Conservation (phyloP, 1,284 basidiomycete species). For the Ustilago tritici region DNA sequence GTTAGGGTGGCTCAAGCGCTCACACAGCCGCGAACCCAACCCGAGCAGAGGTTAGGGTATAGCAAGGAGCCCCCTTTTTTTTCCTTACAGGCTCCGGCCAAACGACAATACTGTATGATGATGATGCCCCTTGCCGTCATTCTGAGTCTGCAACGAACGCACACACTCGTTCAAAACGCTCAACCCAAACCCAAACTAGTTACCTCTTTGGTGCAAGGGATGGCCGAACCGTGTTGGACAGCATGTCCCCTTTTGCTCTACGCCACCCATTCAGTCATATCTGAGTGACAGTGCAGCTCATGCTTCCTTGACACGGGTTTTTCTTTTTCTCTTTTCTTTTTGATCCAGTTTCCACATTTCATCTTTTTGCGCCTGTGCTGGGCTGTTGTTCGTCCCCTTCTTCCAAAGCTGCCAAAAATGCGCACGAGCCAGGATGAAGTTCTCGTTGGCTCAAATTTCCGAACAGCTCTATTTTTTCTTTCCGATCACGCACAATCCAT, state of each 20-base stretch:
- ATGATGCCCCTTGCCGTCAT: slow-evolving; percentile 4
- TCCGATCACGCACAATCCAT: neutral
- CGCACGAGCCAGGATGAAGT: neutral
- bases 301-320: neutral
- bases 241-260: neutral
- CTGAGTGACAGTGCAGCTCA: neutral
- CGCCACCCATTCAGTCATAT: neutral
- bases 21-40: neutral
- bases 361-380: too few species aligned
- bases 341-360: too few species aligned
- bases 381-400: too few species aligned
- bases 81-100: neutral
- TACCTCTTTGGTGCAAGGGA: neutral
- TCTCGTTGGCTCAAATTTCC: neutral
- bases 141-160: neutral
- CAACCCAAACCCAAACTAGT: neutral
- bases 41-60: neutral
- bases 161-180: too few species aligned
- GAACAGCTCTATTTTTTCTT: neutral
- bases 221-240: neutral
- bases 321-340: too few species aligned
- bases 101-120: neutral
- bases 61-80: neutral
- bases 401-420: neutral
- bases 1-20: slow-evolving; percentile 12